phyloP scores from a whole-genome alignment of 139 green algal genomes.

The Mesotaenium endlicherianum region DNA sequence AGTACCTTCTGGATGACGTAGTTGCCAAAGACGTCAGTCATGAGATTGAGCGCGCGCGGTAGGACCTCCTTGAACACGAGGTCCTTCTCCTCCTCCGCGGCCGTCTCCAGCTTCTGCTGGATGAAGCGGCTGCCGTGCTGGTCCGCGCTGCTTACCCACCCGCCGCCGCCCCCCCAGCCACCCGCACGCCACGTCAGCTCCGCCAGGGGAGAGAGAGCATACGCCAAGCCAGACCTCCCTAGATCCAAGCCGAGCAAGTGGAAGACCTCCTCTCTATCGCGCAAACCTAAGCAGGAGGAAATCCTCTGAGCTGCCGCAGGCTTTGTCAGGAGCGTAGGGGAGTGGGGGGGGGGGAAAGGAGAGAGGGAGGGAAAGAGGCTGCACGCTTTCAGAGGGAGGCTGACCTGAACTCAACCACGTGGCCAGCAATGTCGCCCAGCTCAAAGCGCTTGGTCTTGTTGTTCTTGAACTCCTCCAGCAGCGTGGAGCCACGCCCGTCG shows the following conservation, averaged over 20 bases:
- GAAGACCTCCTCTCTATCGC: too few relatives aligned
- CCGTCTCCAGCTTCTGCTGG: constrained; percentile 81
- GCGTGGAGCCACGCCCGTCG: constrained; percentile 27
- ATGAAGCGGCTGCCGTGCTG: constrained; percentile 89
- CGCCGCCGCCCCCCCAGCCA: too few relatives aligned
- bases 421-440: constrained; percentile 43
- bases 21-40: constrained; percentile 90
- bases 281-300: too few relatives aligned
- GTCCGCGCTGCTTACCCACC: constrained; percentile 60
- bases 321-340: too few relatives aligned
- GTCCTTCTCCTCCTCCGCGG: constrained; percentile 59
- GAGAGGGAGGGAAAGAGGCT: background rate
- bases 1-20: constrained; percentile 76
- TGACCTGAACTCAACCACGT: constrained; percentile 56
- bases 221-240: too few relatives aligned
- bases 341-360: background rate
- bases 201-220: too few relatives aligned
- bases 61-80: constrained; percentile 69
- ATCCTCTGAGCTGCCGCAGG: too few relatives aligned
- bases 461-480: constrained; percentile 80
- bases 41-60: constrained; percentile 65
- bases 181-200: too few relatives aligned
- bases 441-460: constrained; percentile 65
- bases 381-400: too few relatives aligned
- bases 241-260: too few relatives aligned